phyloP scores from a whole-genome alignment of 805 yeast genomes.

The Schwanniomyces sp. region DNA sequence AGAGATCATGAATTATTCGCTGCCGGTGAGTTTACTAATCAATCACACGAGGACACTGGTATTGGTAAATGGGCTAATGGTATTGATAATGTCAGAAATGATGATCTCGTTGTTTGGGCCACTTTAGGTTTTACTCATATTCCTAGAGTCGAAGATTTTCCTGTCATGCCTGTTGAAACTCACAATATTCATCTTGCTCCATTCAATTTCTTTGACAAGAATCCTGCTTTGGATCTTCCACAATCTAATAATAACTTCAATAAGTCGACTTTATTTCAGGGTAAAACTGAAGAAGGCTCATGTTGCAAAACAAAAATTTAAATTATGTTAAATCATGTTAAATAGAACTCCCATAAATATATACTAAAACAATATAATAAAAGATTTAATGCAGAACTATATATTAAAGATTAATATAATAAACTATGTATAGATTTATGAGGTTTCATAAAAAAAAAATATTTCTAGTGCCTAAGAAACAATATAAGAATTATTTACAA shows the following conservation, averaged over 20 bases:
- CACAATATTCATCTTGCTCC: slow-evolving; percentile 66
- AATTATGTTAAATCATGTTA: slow-evolving; percentile 7
- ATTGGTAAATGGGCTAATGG: slow-evolving; percentile 71
- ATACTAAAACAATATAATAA: too few species aligned
- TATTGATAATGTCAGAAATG: slow-evolving; percentile 66
- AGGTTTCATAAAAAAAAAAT: too few species aligned
- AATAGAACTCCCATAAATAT: too few species aligned
- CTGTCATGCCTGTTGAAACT: slow-evolving; percentile 85
- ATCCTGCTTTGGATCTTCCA: slow-evolving; percentile 79
- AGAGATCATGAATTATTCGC: slow-evolving; percentile 70
- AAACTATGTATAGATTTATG: too few species aligned
- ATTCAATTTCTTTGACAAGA: slow-evolving; percentile 70
- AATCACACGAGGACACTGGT: slow-evolving; percentile 70
- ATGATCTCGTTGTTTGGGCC: slow-evolving; percentile 78
- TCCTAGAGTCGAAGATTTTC: slow-evolving; percentile 85
- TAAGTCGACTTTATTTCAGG: slow-evolving; percentile 50
- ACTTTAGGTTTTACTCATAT: slow-evolving; percentile 80
- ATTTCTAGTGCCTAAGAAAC: too few species aligned
- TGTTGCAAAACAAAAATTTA: slow-evolving; percentile 41
- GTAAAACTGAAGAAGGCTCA: slow-evolving; percentile 17
- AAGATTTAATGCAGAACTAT: too few species aligned
- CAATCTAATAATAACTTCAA: slow-evolving; percentile 67
- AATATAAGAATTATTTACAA: too few species aligned
- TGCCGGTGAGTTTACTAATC: slow-evolving; percentile 87
- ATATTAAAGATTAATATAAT: too few species aligned